These are phyloP conservation scores for Orbilia oligospora DNA, from an alignment of 2,329 filamentous ascomycete species.

Conservation along the genomic window DNA sequence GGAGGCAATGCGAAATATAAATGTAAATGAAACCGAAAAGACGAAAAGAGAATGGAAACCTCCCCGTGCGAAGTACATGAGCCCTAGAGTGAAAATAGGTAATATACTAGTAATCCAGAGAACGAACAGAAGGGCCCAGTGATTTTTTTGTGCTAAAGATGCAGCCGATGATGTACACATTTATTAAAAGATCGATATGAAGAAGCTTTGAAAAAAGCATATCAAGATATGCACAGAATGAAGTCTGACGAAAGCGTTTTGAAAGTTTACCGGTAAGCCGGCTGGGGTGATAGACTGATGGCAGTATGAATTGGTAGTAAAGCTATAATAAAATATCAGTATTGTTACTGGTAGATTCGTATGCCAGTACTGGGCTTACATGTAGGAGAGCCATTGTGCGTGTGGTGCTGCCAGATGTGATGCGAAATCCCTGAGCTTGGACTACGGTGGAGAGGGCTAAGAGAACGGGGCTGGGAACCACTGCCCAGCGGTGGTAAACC, in stretches of 20 bases:
- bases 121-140: slow-evolving; percentile 17
- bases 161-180: slow-evolving; percentile 23
- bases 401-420: slow-evolving; percentile 42
- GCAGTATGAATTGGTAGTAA: slow-evolving; percentile 46
- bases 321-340: slow-evolving; percentile 41
- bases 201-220: background rate
- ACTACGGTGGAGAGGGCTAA: slow-evolving; percentile 52
- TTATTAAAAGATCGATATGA: slow-evolving; percentile 26
- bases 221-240: slow-evolving; percentile 3
- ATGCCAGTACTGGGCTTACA: slow-evolving; percentile 33
- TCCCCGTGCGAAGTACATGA: slow-evolving; percentile 32
- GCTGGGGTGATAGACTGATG: slow-evolving; percentile 51
- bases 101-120: slow-evolving; percentile 18
- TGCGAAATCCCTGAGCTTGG: slow-evolving; percentile 48
- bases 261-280: slow-evolving; percentile 42
- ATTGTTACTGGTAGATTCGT: background rate
- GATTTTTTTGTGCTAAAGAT: slow-evolving; percentile 23
- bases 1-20: slow-evolving; percentile 24
- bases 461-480: slow-evolving; percentile 50
- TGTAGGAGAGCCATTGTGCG: slow-evolving; percentile 50
- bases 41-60: slow-evolving; percentile 58
- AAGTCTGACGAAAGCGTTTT: background rate
- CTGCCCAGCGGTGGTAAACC: slow-evolving; percentile 44
- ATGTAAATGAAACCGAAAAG: slow-evolving; percentile 38
- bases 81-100: slow-evolving; percentile 16